phyloP scores from a whole-genome alignment of 1,284 basidiomycete genomes.

The Chondrostereum purpureum region DNA sequence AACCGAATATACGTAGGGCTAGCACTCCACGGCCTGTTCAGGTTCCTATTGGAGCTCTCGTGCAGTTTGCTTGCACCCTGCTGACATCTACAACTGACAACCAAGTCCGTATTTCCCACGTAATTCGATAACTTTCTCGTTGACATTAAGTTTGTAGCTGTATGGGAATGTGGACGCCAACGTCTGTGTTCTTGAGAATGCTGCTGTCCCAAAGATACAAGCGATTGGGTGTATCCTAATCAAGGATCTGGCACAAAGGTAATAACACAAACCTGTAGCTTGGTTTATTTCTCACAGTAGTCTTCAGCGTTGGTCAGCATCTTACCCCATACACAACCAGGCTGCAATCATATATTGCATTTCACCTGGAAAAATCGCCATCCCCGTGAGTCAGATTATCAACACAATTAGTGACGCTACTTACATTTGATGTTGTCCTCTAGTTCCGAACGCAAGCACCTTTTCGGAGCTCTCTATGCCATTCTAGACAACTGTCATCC shows the following conservation, averaged over 20 bases:
- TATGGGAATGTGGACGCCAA: slow-evolving; percentile 43
- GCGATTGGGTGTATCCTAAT: slow-evolving; percentile 46
- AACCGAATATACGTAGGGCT: slow-evolving; percentile 32
- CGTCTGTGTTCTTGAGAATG: slow-evolving; percentile 46
- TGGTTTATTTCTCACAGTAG: too few relatives aligned
- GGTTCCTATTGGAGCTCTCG: slow-evolving; percentile 61
- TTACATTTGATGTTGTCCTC: not conserved
- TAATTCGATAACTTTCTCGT: too few relatives aligned
- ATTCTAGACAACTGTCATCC: slow-evolving; percentile 40
- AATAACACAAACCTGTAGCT: too few relatives aligned
- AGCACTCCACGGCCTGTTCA: slow-evolving; percentile 61
- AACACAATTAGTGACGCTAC: not conserved
- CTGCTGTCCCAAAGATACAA: slow-evolving; percentile 50
- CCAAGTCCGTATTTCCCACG: slow-evolving; percentile 29
- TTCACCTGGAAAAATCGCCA: slow-evolving; percentile 66
- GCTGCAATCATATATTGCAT: slow-evolving; percentile 43
- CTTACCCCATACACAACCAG: slow-evolving; percentile 46
- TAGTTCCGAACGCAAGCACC: slow-evolving; percentile 37
- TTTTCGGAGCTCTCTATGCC: slow-evolving; percentile 37
- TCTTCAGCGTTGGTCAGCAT: slow-evolving; percentile 45
- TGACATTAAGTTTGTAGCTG: slow-evolving; percentile 39
- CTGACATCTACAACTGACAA: slow-evolving; percentile 55
- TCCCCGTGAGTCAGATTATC: too few relatives aligned
- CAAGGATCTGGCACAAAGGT: slow-evolving; percentile 44
- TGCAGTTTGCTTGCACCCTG: slow-evolving; percentile 44